phyloP scores from a whole-genome alignment of 2,329 filamentous ascomycete genomes.

The Trichoderma gracile region DNA sequence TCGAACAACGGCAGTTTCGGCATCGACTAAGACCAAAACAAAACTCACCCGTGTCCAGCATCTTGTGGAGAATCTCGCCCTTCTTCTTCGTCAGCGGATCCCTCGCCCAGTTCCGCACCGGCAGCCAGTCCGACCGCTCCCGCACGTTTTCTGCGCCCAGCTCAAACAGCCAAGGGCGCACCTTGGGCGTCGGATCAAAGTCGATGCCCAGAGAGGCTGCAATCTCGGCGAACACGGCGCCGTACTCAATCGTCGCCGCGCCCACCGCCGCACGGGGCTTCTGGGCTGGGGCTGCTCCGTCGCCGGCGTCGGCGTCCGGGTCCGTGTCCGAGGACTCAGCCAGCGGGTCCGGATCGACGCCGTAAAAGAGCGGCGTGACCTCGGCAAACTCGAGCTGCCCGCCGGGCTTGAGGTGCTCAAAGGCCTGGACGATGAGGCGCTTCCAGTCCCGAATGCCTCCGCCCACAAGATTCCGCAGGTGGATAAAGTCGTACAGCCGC shows the following conservation, averaged over 20 bases:
- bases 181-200: constrained; percentile 43
- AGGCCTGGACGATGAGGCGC: constrained; percentile 40
- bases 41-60: constrained; percentile 33
- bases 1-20: neutral
- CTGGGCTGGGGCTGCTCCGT: neutral
- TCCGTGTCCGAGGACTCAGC: constrained; percentile 24
- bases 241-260: constrained; percentile 39
- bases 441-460: constrained; percentile 49
- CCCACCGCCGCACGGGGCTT: constrained; percentile 30
- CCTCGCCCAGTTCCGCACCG: constrained; percentile 43
- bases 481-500: constrained; percentile 44
- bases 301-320: neutral
- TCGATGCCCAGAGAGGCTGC: constrained; percentile 39
- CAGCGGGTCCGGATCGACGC: constrained; percentile 36
- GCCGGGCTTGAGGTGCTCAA: constrained; percentile 45
- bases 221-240: constrained; percentile 37
- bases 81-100: constrained; percentile 43
- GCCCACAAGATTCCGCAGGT: constrained; percentile 46
- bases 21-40: too few relatives aligned
- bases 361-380: constrained; percentile 43
- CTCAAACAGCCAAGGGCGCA: constrained; percentile 39
- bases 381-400: constrained; percentile 50
- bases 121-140: constrained; percentile 46
- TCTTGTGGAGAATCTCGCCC: constrained; percentile 40
- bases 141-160: constrained; percentile 45